Conservation (phyloP, 2,329 filamentous ascomycete species). For the Colletotrichum sansevieriae region DNA sequence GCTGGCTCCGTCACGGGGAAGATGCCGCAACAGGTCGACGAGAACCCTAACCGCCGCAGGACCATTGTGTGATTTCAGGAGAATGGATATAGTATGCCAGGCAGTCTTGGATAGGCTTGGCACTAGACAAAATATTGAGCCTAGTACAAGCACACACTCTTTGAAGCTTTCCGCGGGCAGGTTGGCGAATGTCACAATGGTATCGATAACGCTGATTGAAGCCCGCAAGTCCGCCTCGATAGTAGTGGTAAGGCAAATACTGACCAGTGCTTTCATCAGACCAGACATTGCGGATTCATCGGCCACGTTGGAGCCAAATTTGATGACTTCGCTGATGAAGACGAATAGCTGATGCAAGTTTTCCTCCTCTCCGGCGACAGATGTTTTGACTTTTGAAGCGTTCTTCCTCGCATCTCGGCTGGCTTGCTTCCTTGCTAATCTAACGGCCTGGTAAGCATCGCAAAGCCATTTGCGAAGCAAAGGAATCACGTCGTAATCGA, state of each 20-base stretch:
- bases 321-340: conserved; percentile 77
- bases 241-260: conserved; percentile 77
- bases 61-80: conserved; percentile 81
- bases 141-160: conserved; percentile 77
- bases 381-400: conserved; percentile 55
- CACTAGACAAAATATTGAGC: conserved; percentile 78
- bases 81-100: conserved; percentile 78
- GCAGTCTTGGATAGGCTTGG: conserved; percentile 70
- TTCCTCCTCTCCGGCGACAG: conserved; percentile 66
- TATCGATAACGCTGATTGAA: conserved; percentile 77
- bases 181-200: conserved; percentile 78
- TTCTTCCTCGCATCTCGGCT: conserved; percentile 55
- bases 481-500: conserved; percentile 76
- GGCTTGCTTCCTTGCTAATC: conserved; percentile 63
- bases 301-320: conserved; percentile 80
- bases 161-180: conserved; percentile 74
- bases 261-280: conserved; percentile 72
- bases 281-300: conserved; percentile 71
- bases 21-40: conserved; percentile 70
- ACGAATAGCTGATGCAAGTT: conserved; percentile 74
- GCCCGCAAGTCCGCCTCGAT: conserved; percentile 74
- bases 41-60: conserved; percentile 76
- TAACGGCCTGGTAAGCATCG: conserved; percentile 66
- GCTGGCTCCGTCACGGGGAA: conserved; percentile 57
- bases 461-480: conserved; percentile 73